Evolutionary conservation across 148 eudicot species (phyloP).

Genomic region (Dysphania ambrosioides): DNA sequence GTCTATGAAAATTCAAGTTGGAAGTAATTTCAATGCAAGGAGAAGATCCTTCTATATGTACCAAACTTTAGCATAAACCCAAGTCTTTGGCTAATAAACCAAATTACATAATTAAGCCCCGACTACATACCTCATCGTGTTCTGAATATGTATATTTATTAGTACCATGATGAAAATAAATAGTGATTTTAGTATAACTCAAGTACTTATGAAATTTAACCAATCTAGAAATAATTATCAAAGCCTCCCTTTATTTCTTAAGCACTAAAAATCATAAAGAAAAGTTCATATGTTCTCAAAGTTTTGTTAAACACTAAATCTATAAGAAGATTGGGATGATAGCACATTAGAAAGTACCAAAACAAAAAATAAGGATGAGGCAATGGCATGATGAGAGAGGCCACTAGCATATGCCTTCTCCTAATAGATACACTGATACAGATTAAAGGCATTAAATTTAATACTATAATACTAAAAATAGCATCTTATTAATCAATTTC

Average conservation of each 20-base stretch:
- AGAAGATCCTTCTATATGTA: slow-evolving; percentile 30
- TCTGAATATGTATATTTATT: not conserved
- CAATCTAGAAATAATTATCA: not conserved
- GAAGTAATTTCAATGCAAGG: slow-evolving; percentile 41
- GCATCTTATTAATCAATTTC: too few species aligned
- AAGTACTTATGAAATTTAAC: not conserved
- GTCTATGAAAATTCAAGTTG: too few species aligned
- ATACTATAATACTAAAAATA: too few species aligned
- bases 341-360: slow-evolving; percentile 68
- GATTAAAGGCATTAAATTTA: too few species aligned
- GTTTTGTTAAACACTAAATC: slow-evolving; percentile 3
- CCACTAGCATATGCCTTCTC: slow-evolving; percentile 88
- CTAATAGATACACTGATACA: slow-evolving; percentile 66
- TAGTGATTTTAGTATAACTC: not conserved
- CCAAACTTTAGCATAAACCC: slow-evolving; percentile 35
- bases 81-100: slow-evolving; percentile 39
- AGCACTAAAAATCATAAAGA: not conserved
- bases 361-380: slow-evolving; percentile 67
- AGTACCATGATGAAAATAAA: not conserved
- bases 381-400: slow-evolving; percentile 82
- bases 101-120: slow-evolving; percentile 29
- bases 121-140: not conserved
- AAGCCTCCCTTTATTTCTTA: not conserved
- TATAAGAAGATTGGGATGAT: slow-evolving; percentile 79
- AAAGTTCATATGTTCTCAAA: too few species aligned